Conservation (phyloP, 768 basidiomycete genomes). For the Lactifluus subvellereus region DNA sequence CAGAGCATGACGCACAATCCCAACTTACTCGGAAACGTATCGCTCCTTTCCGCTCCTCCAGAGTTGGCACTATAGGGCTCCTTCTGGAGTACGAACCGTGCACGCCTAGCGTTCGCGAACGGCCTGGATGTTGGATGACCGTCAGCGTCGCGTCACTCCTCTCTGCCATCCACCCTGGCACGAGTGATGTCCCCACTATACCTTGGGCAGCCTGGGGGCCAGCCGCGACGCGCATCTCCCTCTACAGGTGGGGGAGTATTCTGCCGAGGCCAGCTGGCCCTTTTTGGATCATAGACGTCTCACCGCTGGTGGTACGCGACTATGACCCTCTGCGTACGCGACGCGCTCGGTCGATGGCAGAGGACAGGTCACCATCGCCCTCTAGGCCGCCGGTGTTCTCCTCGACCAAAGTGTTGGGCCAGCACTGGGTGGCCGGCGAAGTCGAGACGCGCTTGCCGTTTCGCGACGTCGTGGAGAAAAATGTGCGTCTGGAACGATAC, state of each 20-base stretch:
- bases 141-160: conserved; percentile 4
- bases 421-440: conserved; percentile 1
- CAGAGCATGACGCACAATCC: neutral
- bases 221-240: neutral
- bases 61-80: conserved; percentile 4
- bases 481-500: neutral
- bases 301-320: conserved; percentile 13
- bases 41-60: conserved; percentile 12
- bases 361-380: neutral
- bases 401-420: neutral
- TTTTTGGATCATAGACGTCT: conserved; percentile 5
- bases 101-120: neutral
- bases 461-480: conserved; percentile 5
- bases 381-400: neutral
- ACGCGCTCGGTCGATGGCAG: neutral
- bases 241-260: neutral
- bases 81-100: neutral
- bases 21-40: neutral
- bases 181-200: neutral
- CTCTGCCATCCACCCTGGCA: neutral
- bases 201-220: conserved; percentile 16
- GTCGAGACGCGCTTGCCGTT: conserved; percentile 9
- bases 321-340: conserved; percentile 1
- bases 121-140: conserved; percentile 6
- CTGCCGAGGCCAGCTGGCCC: conserved; percentile 4